Evolutionary conservation across 139 green algal genomes (phyloP).

Genomic region (Closterium sp.): DNA sequence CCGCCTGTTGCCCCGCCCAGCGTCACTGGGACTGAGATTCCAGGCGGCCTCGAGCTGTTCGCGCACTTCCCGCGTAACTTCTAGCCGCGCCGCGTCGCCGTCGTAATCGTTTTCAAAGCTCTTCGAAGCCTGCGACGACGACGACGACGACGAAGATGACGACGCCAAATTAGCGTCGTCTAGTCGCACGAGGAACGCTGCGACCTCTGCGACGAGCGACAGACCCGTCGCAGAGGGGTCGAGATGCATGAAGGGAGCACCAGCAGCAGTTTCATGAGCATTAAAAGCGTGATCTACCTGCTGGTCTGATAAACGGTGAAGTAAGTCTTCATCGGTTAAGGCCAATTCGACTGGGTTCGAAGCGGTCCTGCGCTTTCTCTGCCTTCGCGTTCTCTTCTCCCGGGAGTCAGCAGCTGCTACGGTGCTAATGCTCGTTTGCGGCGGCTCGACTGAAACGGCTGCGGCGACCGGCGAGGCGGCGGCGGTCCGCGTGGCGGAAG

Average conservation of each 20-base stretch:
- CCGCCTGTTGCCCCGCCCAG: not conserved
- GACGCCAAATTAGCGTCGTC: not conserved
- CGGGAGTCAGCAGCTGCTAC: not conserved
- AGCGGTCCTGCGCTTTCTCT: not conserved
- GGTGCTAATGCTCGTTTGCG: not conserved
- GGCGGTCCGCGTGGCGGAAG: not conserved
- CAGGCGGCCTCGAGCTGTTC: not conserved
- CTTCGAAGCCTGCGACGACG: not conserved
- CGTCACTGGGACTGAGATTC: not conserved
- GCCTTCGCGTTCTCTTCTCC: not conserved
- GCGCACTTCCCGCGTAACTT: not conserved
- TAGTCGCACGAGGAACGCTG: not conserved
- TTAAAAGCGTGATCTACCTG: not conserved
- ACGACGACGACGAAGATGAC: not conserved
- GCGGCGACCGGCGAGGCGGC: not conserved
- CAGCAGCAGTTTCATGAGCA: not conserved
- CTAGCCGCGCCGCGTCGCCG: not conserved
- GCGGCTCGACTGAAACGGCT: not conserved
- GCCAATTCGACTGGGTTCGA: not conserved
- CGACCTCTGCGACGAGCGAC: not conserved
- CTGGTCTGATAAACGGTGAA: not conserved
- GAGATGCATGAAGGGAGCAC: not conserved
- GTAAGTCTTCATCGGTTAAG: not conserved
- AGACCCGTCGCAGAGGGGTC: not conserved
- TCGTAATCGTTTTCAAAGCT: not conserved